Evolutionary conservation across 179 eudicot species (phyloP), one percentile per base, ranked within the genome.

Genomic region (Camellia oleifera): DNA sequence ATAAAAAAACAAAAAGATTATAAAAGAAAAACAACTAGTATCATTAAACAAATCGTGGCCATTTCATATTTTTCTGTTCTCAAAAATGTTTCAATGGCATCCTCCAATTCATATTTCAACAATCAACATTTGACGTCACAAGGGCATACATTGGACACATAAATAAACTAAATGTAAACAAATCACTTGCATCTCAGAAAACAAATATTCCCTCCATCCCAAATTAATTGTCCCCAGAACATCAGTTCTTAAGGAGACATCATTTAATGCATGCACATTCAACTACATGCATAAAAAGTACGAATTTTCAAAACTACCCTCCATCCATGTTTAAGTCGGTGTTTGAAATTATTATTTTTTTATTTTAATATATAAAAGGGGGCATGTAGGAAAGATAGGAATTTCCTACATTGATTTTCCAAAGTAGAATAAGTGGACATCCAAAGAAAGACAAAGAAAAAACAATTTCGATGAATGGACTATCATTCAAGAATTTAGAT

Each of bases 101-200:
- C 17, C 42, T 63, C 70, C 63, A 14, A 58, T 60, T 13, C 9
- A 48, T 62, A 60, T 40, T 69, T 71, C 54, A 69, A 76, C 76
- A 69, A 60, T 76, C 78, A 67, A 45, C 46, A 17, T 20, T 74
- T 15, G 53, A 75, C 9, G 58, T 42, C 52, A 48, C 4, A 65
- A 77, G 80, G 32, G 63, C 46, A 77, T 42, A 40, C 9, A 15
- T 26, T 62, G 0, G 62, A 15, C 8, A 54, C 3, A 14, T 2
- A 66, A 65, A 52, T 66, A 77, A 66, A 54, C 73, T 53, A 77
- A 17, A 66, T 8, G 13, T 32, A 66, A 45, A 65, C 46, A 77
- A 32, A 48, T 66, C 48, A 65, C 48, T 14, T 26, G 50, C 80
- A 53, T 26, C 50, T 48, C 6, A 63, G 78, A 64, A 76, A 42